phyloP scores from a whole-genome alignment of 768 basidiomycete genomes.

The Steccherinum ochraceum region DNA sequence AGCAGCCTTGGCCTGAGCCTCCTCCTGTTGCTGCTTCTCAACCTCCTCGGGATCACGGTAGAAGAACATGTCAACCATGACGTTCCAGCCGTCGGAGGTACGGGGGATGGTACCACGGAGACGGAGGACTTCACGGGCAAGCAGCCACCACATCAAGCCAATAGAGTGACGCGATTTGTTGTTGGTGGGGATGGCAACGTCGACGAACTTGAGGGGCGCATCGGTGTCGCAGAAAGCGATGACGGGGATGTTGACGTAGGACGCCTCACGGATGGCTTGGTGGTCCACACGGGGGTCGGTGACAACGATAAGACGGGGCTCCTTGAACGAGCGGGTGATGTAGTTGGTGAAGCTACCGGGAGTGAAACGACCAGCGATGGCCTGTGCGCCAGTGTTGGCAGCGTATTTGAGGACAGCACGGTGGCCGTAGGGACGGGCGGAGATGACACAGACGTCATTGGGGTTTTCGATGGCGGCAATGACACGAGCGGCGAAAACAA shows the following conservation, averaged over 20 bases:
- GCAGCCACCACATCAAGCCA: slow-evolving; percentile 96
- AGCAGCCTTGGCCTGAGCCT: slow-evolving; percentile 74
- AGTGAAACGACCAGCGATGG: slow-evolving; percentile 98
- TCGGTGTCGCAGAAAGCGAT: slow-evolving; percentile 99
- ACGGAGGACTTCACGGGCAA: slow-evolving; percentile 95
- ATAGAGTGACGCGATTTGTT: slow-evolving; percentile 98
- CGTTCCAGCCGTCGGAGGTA: slow-evolving; percentile 89
- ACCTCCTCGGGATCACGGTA: slow-evolving; percentile 99
- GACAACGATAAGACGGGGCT: slow-evolving; percentile 96
- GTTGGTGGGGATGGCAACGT: slow-evolving; percentile 98
- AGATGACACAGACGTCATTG: slow-evolving; percentile 96
- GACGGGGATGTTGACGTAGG: slow-evolving; percentile 99
- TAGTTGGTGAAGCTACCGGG: slow-evolving; percentile 99
- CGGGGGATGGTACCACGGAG: slow-evolving; percentile 91
- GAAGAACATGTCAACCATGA: slow-evolving; percentile 99
- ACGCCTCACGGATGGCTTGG: slow-evolving; percentile 99
- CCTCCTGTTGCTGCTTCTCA: slow-evolving; percentile 95
- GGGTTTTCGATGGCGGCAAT: slow-evolving; percentile 98
- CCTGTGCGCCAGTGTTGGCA: slow-evolving; percentile 95
- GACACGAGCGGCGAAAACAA: slow-evolving; percentile 95
- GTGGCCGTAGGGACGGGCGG: slow-evolving; percentile 97
- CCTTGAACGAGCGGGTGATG: slow-evolving; percentile 99
- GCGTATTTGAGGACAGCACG: slow-evolving; percentile 99
- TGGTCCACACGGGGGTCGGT: slow-evolving; percentile 99
- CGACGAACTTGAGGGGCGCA: slow-evolving; percentile 95